Base-by-base conservation (phyloP, 73 alveolate genomes). In the Paramecium pentaurelia region DNA sequence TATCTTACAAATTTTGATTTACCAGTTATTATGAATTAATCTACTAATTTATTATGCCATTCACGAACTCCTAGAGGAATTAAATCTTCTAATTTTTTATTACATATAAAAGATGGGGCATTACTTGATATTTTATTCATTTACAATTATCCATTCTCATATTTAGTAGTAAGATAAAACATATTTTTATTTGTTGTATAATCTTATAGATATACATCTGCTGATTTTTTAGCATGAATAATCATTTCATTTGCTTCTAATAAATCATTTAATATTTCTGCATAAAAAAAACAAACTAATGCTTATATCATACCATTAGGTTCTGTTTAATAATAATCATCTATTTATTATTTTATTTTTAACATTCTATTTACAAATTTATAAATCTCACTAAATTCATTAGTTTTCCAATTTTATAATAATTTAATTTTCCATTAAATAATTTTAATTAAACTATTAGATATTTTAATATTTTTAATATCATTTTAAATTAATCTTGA, bases 1-100 rank as follows among this genome's bases (percentile, higher is more conserved):
- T 36, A 37, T 73, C 87, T 73, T 6, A 73, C 58, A 14, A 16
- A 73, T 44, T 73, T 73, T 3, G 60, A 37, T 37, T 73, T 22
- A 10, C 87, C 87, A 12, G 60, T 73, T 73, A 37, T 44, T 40
- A 73, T 36, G 12, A 73, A 73, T 38, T 34, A 7, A 40, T 34
- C 87, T 20, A 73, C 87, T 73, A 73, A 38, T 37, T 73, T 73
- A 38, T 32, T 8, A 73, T 73, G 87, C 87, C 60, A 73, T 73
- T 73, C 60, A 36, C 60, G 37, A 37, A 73, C 22, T n/a, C 87
- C 87, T 16, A 25, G 0, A 12, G 87, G 87, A 16, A 73, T 73
- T 37, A 73, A 40, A 73, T 37, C 58, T 6, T 73, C 14, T 12
- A 73, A 30, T 10, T 32, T 73, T 73, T 73, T 73, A 37, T 73